A percentile compares a stretch with the other conserved stretches of the same genome.
These are phyloP conservation scores for Fragilaria radians DNA, from an alignment of 108 stramenopile genomes.

Conservation along the genomic window DNA sequence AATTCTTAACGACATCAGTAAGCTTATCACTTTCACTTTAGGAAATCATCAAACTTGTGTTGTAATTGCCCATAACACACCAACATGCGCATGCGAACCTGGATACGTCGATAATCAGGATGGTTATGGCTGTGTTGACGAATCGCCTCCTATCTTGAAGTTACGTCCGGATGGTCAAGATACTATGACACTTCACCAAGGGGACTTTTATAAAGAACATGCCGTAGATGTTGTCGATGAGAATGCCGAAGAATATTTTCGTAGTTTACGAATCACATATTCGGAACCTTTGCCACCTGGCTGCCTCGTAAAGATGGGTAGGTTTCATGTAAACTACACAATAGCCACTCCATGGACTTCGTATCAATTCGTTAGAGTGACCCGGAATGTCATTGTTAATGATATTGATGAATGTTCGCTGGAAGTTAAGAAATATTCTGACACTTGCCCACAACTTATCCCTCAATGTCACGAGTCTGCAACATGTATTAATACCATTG, in stretches of 20 bases:
- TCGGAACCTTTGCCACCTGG: conserved; percentile 71
- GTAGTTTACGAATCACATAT: conserved; percentile 81
- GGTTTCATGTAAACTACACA: conserved; percentile 89
- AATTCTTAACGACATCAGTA: not conserved
- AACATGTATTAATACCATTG: conserved; percentile 71
- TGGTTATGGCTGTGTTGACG: conserved; percentile 83
- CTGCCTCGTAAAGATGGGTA: conserved; percentile 75
- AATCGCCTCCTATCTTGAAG: conserved; percentile 60
- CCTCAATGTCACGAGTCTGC: conserved; percentile 86
- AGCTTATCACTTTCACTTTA: conserved; percentile 3
- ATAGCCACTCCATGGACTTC: conserved; percentile 87
- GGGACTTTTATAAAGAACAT: conserved; percentile 79
- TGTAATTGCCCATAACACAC: conserved; percentile 37
- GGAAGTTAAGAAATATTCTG: conserved; percentile 27
- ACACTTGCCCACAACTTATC: conserved; percentile 57
- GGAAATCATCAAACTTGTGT: conserved; percentile 66
- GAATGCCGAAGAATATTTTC: conserved; percentile 82
- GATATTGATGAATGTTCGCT: conserved; percentile 86
- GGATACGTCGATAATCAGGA: conserved; percentile 56
- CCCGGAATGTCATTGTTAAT: conserved; percentile 77
- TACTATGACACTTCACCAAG: conserved; percentile 58
- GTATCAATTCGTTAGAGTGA: conserved; percentile 49
- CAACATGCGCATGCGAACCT: conserved; percentile 68
- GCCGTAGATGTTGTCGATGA: conserved; percentile 83
- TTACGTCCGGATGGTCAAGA: conserved; percentile 44